Evolutionary conservation across 768 basidiomycete species (phyloP).

Genomic region (Sarcodon sp.): DNA sequence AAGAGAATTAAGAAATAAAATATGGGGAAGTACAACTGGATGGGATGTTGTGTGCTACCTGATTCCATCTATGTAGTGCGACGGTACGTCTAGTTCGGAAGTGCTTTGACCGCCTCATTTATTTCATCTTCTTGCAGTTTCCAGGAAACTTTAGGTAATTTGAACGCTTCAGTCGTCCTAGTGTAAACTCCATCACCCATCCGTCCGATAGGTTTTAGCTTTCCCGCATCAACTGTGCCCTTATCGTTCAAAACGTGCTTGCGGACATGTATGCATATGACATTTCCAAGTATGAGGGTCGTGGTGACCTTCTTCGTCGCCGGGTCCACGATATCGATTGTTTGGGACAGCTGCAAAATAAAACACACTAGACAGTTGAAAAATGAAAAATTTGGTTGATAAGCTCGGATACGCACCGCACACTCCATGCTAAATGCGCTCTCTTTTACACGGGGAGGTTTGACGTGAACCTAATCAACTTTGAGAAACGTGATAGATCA

Average conservation of each 20-base stretch:
- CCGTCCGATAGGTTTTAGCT: conserved; percentile 21
- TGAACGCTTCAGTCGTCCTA: conserved; percentile 11
- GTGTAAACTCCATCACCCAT: conserved; percentile 27
- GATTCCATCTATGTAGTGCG: too few relatives aligned
- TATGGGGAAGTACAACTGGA: too few relatives aligned
- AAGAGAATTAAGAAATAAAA: too few relatives aligned
- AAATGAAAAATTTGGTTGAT: neutral
- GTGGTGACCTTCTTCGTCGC: conserved; percentile 11
- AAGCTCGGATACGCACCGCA: conserved; percentile 14
- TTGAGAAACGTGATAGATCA: neutral
- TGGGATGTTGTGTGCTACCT: too few relatives aligned
- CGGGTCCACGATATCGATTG: conserved; percentile 20
- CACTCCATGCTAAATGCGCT: conserved; percentile 38
- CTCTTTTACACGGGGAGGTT: conserved; percentile 27
- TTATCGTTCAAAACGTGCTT: conserved; percentile 23
- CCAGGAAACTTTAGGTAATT: conserved; percentile 11
- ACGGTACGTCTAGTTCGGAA: too few relatives aligned
- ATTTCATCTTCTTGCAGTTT: conserved; percentile 7
- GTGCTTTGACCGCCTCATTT: neutral
- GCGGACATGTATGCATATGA: conserved; percentile 29
- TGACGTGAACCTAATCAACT: conserved; percentile 20
- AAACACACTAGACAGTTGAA: neutral
- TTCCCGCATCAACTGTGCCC: conserved; percentile 21
- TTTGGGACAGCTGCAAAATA: conserved; percentile 18
- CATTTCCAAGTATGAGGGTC: conserved; percentile 23